Conservation (phyloP, 768 basidiomycete genomes). For the Pleurotus cornucopiae region DNA sequence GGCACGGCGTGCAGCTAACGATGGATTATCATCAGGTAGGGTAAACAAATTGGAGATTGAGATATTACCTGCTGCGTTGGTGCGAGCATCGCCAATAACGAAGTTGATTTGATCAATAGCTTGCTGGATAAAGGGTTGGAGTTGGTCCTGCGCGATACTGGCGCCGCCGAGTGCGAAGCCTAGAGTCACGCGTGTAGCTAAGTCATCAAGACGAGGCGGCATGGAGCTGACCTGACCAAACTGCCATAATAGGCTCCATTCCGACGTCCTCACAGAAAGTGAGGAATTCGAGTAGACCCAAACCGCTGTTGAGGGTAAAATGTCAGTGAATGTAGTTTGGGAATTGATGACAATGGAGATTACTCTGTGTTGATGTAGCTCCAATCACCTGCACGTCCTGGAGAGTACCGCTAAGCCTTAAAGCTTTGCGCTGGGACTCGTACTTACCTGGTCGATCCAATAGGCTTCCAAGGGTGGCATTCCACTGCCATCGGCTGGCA, state of each 20-base stretch:
- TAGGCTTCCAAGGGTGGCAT: conserved; percentile 57
- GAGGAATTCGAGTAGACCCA: conserved; percentile 31
- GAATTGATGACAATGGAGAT: background rate
- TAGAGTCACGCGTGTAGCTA: conserved; percentile 8
- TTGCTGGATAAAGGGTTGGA: conserved; percentile 49
- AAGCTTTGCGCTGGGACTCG: background rate
- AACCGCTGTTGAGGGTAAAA: conserved; percentile 15
- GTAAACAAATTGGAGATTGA: too few species aligned
- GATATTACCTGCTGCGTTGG: conserved; percentile 31
- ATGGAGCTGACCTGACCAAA: conserved; percentile 41
- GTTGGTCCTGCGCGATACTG: conserved; percentile 36
- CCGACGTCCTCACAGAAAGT: conserved; percentile 51
- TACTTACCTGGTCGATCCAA: conserved; percentile 39
- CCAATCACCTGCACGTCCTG: conserved; percentile 58
- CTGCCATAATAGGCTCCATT: conserved; percentile 58
- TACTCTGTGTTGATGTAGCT: conserved; percentile 59
- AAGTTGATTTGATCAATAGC: conserved; percentile 62
- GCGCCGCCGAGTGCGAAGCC: conserved; percentile 48
- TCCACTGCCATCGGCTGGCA: conserved; percentile 61
- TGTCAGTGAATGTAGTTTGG: too few species aligned
- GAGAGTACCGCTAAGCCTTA: background rate
- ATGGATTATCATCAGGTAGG: too few species aligned
- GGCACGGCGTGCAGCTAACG: conserved; percentile 41
- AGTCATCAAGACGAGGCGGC: too few species aligned
- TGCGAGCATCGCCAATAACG: conserved; percentile 44